Evolutionary conservation across 805 yeast genomes (phyloP), one percentile per base, ranked within the genome.

Genomic region (Maudiozyma pseudohumilis): DNA sequence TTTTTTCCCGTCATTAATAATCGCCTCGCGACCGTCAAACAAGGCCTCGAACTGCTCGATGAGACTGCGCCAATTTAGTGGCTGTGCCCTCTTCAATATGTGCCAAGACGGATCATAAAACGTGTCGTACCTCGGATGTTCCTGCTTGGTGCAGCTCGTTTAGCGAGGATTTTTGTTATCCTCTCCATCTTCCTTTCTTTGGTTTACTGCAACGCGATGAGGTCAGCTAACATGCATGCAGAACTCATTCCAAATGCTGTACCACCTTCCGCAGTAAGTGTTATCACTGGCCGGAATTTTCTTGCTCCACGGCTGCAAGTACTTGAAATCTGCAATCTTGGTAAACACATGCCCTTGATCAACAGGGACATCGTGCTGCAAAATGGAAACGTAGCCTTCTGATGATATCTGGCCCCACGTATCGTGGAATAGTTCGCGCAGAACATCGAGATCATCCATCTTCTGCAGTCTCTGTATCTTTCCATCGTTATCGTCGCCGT

Each of bases 361-460:
- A 36, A 30, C 35, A 4, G 16, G 9, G 4, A 26, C 24, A 28
- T 46, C 37, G 7, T 24, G 16, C 1, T 23, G 27, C 27, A 46
- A 31, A 15, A 34, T 30, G 31, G 23, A 37, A 2, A 40, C 37
- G 37, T 49, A 53, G 3, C 45, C 55, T 8, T 48, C 49, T 5
- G 53, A 42, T 2, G 49, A 42, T 19, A 55, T 30, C n/a, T 44
- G 42, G n/a, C 58, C 50, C 61, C 63, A 56, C 9, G 56, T 48
- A 4, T 56, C 60, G 13, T 49, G 48, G 39, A 59, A 57, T 15
- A 59, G 37, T 20, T 50, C 53, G 18, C 38, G 47, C 29, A 59
- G 38, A 1, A 55, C 50, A 25, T 50, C 53, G 17, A 36, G 41
- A 41, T 53, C 57, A 21, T 31, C 41, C 44, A 45, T 40, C 20